Evolutionary conservation across 371 early-diverging fungal genomes (phyloP), one percentile per base, ranked within the genome.

Genomic region (Entomophthora muscae): DNA sequence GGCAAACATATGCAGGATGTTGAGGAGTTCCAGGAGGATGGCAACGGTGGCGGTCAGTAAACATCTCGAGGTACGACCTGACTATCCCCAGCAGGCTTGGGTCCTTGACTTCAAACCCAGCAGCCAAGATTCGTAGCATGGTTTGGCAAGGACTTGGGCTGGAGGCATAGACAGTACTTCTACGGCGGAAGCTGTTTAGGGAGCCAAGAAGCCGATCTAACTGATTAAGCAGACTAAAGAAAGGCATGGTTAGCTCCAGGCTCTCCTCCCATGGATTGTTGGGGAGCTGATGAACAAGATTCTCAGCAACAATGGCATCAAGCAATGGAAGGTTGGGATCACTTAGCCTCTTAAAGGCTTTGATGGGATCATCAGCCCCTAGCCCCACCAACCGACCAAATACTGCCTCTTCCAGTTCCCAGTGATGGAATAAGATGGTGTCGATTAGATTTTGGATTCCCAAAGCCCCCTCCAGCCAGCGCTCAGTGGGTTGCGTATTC

Each of bases 221-320:
- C n/a, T 23, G 33, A 53, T 67, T 56, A 17, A 67, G 24, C 61
- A 67, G 52, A 23, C 63, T 65, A 24, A 65, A 57, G 29, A 64
- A 67, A 12, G 62, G 33, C 26, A 52, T 42, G 3, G 65, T 42
- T 3, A 67, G 32, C 0, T 22, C 12, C n/a, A 52, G n/a, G 31
- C 64, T 61, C n/a, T 68, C 69, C 64, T 68, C 69, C 69, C 69
- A 68, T 53, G 69, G 69, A 57, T 68, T 68, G 52, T 67, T 68
- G 12, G 72, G 66, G 23, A 63, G 66, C 32, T 69, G 69, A 28
- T 64, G 53, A 1, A 67, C 52, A 13, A 72, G 63, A 28, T 75
- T 70, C 21, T 63, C 58, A 28, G 61, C 27, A 7, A 70, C 57
- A 58, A 59, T 33, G 27, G 57, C 3, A 3, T 52, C 23, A 5